These are phyloP conservation scores for Gryganskiella cystojenkinii DNA, from an alignment of 192 early-diverging fungal genomes.

Conservation along the genomic window DNA sequence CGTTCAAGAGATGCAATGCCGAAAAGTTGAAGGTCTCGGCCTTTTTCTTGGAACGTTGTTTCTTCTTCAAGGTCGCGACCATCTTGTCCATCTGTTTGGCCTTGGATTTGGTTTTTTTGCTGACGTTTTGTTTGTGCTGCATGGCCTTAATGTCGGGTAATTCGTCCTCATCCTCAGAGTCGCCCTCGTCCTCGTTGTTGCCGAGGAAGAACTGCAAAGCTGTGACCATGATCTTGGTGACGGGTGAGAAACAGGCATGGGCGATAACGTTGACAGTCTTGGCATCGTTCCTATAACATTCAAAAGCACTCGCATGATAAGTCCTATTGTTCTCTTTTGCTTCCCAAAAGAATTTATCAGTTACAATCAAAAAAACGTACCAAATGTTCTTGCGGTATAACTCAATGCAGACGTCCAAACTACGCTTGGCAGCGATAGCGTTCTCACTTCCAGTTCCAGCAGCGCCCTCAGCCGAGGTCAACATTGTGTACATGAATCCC, in stretches of 20 bases:
- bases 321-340: too few relatives aligned
- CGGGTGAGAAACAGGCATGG: constrained; percentile 94
- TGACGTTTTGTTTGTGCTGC: constrained; percentile 82
- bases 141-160: constrained; percentile 76
- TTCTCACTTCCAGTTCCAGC: constrained; percentile 70
- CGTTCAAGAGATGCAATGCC: constrained; percentile 93
- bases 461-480: constrained; percentile 74
- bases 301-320: too few relatives aligned
- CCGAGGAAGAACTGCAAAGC: constrained; percentile 96
- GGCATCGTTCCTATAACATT: constrained; percentile 85
- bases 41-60: constrained; percentile 69
- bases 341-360: neutral
- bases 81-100: constrained; percentile 83
- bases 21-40: constrained; percentile 91
- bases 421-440: constrained; percentile 94
- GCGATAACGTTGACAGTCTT: constrained; percentile 99
- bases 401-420: constrained; percentile 97
- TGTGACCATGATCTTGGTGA: constrained; percentile 91
- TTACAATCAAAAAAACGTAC: too few relatives aligned
- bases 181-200: constrained; percentile 77
- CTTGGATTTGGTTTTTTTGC: constrained; percentile 89
- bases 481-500: constrained; percentile 98
- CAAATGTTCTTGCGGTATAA: constrained; percentile 97
- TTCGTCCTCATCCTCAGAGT: constrained; percentile 73
- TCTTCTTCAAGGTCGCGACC: constrained; percentile 75